Base-by-base conservation (phyloP, 2,329 filamentous ascomycete species). In the Curvularia sp. region DNA sequence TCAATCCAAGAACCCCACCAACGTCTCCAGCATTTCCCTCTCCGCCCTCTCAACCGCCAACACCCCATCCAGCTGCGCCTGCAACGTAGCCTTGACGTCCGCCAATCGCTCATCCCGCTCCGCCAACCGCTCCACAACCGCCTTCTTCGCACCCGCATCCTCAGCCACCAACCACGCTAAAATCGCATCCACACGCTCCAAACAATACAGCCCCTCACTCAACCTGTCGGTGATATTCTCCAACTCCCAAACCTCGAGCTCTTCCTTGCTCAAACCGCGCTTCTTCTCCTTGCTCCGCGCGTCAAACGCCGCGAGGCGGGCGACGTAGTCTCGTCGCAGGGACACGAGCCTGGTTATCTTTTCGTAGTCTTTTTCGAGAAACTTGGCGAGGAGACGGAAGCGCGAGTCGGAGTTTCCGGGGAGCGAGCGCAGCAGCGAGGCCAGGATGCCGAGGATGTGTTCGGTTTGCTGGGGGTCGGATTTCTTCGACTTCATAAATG, bases 131-230 rank as follows among this genome's bases (percentile, higher is more conserved):
- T 82, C 78, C 49, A 82, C 77, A 30, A 97, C 87, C 68, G 83
- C 89, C 55, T 79, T 81, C 67, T 83, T 86, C 1, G 92, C 91
- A 0, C 91, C 92, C 32, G 82, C 83, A 70, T 99, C 95, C 78
- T 99, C 95, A 0, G 93, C 95, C 7, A 92, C 84, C 30, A 98
- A 82, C 95, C 95, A 99, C 12, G 93, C 91, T 28, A 99, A 78
- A 28, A 95, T 86, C 0, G 93, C 84, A 79, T 98, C 94, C 45
- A 95, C 86, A 2, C 87, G 90, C 79, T 97, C 92, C 54, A 97
- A 78, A 25, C 86, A 89, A 74, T 91, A 96, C 5, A 98, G 79
- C 0, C 95, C 95, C 0, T 91, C 92, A 63, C 97, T 93, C 15
- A 98, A 82, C 47, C 91, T 83, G 50, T 87, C 82, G 0, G 89